Evolutionary conservation across 1,284 basidiomycete species (phyloP), one percentile per base, ranked within the genome.

Genomic region (Lentinula novae-zelandiae): DNA sequence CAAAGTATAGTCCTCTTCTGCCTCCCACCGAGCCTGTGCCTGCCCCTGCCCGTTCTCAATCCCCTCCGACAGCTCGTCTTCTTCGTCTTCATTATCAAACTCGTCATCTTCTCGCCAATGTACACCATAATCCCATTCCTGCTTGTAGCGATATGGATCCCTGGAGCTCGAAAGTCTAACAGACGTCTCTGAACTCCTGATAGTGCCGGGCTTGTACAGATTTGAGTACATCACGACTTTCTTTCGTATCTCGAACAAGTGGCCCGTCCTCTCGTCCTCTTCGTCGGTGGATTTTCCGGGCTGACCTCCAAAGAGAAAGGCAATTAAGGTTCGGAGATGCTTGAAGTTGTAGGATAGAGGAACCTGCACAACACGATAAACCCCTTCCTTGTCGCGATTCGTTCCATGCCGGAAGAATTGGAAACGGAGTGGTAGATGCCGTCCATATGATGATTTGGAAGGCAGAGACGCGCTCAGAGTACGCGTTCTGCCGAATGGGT

Each of bases 261-360:
- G 85, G 0, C 79, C 80, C 9, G 73, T 66, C 50, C 70, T 68
- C 59, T 70, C 58, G 63, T 70, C 57, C 39, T 64, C 60, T 10
- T 62, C 62, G 2, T 60, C n/a, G 33, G 62, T 42, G 10, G 22
- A 46, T 12, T 57, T 9, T 13, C 15, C 60, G 55, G 57, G 22
- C 61, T 64, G 60, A 39, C 68, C 74, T 36, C 82, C 79, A 66
- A 89, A 90, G 3, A 89, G 71, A 68, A 84, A 91, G 8, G 80
- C 73, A 39, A 89, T 77, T 58, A 91, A 78, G 56, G 78, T 80
- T 53, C 82, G 81, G 1, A 92, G 75, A 65, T 88, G 87, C 2
- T 80, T 76, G 66, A 92, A 85, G 0, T 84, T 87, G 68, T 89
- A 90, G 68, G 79, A 86, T 33, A 83, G 74, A 0, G 89, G 89